Conservation (phyloP, 441 rosid genomes). For the Aquilaria agallochum region DNA sequence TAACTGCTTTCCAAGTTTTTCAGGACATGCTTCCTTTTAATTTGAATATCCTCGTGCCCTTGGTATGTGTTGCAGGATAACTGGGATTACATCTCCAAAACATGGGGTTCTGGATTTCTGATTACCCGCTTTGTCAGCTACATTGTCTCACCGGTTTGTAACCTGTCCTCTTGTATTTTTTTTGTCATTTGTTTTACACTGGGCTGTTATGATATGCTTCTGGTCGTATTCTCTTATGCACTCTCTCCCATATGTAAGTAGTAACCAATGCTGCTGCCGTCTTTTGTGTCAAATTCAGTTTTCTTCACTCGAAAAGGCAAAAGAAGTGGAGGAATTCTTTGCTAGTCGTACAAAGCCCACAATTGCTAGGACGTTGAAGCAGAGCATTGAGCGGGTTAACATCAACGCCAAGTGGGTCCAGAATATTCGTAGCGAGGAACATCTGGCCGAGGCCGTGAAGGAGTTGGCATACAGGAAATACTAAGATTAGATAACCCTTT, state of each 20-base stretch:
- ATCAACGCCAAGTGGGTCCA: constrained; percentile 85
- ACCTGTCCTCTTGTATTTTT: background rate
- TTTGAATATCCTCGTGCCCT: background rate
- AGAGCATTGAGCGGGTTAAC: constrained; percentile 75
- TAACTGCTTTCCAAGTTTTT: too few species aligned
- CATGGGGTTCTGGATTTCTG: constrained; percentile 80
- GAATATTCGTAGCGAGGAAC: constrained; percentile 54
- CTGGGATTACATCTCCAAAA: constrained; percentile 67
- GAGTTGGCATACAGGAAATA: constrained; percentile 51
- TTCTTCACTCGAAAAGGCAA: constrained; percentile 71
- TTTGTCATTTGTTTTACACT: background rate
- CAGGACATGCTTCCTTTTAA: too few species aligned
- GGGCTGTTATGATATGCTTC: background rate
- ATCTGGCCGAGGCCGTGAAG: constrained; percentile 42
- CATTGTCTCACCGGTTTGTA: constrained; percentile 76
- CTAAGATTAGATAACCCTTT: constrained; percentile 13
- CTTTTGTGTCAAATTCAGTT: constrained; percentile 38
- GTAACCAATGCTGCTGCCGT: too few species aligned
- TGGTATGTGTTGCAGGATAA: constrained; percentile 43
- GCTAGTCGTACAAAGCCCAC: constrained; percentile 52
- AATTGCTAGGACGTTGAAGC: constrained; percentile 88
- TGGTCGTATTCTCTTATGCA: too few species aligned
- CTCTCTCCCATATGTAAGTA: background rate
- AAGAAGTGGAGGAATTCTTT: constrained; percentile 86
- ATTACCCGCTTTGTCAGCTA: constrained; percentile 65